Base-by-base conservation (phyloP, 257 asterid genomes). In the Verbena officinalis region DNA sequence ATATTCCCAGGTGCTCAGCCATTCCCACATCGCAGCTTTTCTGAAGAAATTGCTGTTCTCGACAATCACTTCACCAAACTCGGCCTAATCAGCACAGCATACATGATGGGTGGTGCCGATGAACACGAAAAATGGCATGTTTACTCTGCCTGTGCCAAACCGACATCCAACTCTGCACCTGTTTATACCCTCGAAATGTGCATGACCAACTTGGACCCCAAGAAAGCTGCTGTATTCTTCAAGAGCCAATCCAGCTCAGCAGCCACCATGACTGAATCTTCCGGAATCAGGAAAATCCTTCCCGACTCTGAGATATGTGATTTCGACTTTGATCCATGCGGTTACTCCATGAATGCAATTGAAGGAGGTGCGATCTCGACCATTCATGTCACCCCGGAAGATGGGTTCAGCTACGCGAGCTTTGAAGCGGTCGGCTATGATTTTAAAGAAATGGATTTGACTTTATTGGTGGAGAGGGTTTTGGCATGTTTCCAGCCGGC, bases 321-420 rank as follows among this genome's bases (percentile, higher is more conserved):
- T 50, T 90, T 87, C 4, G 96, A 90, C 4, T 90, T 90, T 1
- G 95, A 90, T 1, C 97, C 96, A 0, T 90, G 97, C 34, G 97
- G 97, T 2, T 90, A 90, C 79, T 90, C 97, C 5, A 90, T 90
- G 96, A 90, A 90, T 24, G 80, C 95, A 0, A 73, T 85, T 0
- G 95, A 90, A 64, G 87, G 87, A 1, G 70, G 64, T 0, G 90
- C 95, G 7, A 59, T 90, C 13, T 87, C 96, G 1, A 87, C 88
- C 0, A 90, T 87, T 49, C 97, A 87, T 1, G 81, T 87, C 46
- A 90, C 97, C 0, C 97, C 95, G 0, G 95, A 90, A 64, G 92
- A 90, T 68, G 96, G 95, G 9, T 90, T 90, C 82, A 90, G 96
- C 78, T 90, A 90, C 38, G 96, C 96, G 3, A 90, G 97, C 30